Percentiles rank a stretch among this genome's conserved stretches.
These are phyloP conservation scores for Trypanosoma rangeli DNA, from an alignment of 208 protist species.

Conservation along the genomic window DNA sequence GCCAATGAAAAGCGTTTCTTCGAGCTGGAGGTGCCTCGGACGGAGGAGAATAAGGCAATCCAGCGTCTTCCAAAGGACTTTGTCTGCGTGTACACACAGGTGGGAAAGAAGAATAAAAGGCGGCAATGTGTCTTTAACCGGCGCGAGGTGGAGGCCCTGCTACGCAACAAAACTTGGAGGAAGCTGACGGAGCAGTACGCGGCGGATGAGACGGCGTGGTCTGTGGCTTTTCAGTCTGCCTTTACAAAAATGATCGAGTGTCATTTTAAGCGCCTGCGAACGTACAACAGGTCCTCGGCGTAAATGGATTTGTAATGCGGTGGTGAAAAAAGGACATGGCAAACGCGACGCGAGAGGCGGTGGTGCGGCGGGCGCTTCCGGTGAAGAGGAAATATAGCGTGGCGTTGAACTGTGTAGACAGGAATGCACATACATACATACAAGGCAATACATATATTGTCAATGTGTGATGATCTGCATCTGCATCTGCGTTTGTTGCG, in stretches of 20 bases:
- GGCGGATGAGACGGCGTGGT: conserved; percentile 63
- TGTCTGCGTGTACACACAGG: conserved; percentile 43
- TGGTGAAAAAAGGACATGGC: not conserved
- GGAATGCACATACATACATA: not conserved
- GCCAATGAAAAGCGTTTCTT: conserved; percentile 61
- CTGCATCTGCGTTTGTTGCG: not conserved
- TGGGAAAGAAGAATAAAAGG: conserved; percentile 35
- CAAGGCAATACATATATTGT: not conserved
- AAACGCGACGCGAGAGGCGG: too few relatives aligned
- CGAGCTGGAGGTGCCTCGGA: conserved; percentile 54
- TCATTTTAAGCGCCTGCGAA: conserved; percentile 73
- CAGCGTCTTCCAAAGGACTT: conserved; percentile 55
- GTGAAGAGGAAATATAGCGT: not conserved
- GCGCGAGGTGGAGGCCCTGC: conserved; percentile 60
- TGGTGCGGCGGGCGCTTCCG: too few relatives aligned
- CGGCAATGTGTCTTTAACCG: conserved; percentile 64
- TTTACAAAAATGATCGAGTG: conserved; percentile 86
- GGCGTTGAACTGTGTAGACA: not conserved
- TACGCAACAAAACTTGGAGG: conserved; percentile 55
- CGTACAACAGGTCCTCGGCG: conserved; percentile 28
- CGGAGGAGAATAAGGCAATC: conserved; percentile 73
- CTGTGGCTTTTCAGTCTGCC: conserved; percentile 52
- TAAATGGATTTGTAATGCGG: not conserved
- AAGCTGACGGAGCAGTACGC: conserved; percentile 52
- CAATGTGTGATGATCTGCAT: not conserved